phyloP scores from a whole-genome alignment of 2,329 filamentous ascomycete genomes.

The Hypoxylon sp. region DNA sequence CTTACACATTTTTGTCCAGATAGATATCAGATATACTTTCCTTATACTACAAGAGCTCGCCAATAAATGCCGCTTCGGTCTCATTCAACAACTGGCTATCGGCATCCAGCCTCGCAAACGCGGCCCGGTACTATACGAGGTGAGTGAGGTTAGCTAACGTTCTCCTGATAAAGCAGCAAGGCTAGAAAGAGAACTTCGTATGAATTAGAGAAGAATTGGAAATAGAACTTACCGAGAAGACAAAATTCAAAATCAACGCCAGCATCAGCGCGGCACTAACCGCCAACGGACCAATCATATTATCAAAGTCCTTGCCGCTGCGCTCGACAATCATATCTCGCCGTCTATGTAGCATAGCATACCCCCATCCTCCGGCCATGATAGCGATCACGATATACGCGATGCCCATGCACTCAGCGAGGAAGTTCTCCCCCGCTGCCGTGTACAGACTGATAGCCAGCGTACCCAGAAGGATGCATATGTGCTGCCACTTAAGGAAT shows the following conservation, averaged over 20 bases:
- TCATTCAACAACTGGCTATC: constrained; percentile 37
- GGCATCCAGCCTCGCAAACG: constrained; percentile 47
- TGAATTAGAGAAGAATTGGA: constrained; percentile 34
- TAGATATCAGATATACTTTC: not conserved
- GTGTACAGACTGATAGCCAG: constrained; percentile 90
- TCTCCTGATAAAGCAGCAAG: not conserved
- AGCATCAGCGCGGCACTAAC: constrained; percentile 84
- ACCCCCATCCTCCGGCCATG: constrained; percentile 91
- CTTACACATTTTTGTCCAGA: constrained; percentile 26
- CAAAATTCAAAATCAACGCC: constrained; percentile 89
- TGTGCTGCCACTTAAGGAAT: constrained; percentile 99
- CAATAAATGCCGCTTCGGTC: constrained; percentile 45
- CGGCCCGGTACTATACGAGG: constrained; percentile 52
- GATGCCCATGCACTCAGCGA: constrained; percentile 84
- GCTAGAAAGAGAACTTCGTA: constrained; percentile 2
- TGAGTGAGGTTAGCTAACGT: constrained; percentile 20
- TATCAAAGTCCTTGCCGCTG: constrained; percentile 95
- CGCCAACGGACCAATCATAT: constrained; percentile 84
- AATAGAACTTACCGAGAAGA: constrained; percentile 76
- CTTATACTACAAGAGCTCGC: constrained; percentile 47
- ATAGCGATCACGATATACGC: constrained; percentile 85
- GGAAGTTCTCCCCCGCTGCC: constrained; percentile 82
- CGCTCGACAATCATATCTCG: constrained; percentile 84
- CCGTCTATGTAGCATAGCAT: constrained; percentile 82
- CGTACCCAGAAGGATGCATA: constrained; percentile 87